A percentile compares a stretch with the other conserved stretches of the same genome.
phyloP scores from a whole-genome alignment of 2,329 filamentous ascomycete species.

The Neonectria faginata region DNA sequence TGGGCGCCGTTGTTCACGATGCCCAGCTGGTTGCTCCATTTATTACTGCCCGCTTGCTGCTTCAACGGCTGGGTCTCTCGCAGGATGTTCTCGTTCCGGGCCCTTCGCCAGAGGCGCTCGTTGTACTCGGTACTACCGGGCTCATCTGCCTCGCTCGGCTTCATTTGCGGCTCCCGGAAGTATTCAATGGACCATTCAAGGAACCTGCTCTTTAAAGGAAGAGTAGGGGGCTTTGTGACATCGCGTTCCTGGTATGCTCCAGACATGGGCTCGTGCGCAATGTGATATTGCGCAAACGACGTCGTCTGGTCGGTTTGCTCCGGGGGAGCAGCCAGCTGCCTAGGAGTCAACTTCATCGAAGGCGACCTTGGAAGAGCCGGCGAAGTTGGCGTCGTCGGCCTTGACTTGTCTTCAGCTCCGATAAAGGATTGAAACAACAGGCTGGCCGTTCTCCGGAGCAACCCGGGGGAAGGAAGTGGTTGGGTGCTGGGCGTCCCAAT shows the following conservation, averaged over 20 bases:
- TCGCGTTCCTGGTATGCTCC: constrained; percentile 77
- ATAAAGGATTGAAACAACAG: constrained; percentile 71
- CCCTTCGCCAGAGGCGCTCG: constrained; percentile 89
- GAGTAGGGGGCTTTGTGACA: constrained; percentile 66
- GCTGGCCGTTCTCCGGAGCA: constrained; percentile 73
- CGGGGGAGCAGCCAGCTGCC: constrained; percentile 67
- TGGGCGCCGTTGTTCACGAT: constrained; percentile 92
- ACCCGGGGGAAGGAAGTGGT: constrained; percentile 66
- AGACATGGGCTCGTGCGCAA: constrained; percentile 82
- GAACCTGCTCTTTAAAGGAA: constrained; percentile 86
- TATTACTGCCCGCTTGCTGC: constrained; percentile 83
- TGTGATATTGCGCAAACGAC: constrained; percentile 77
- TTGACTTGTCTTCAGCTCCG: constrained; percentile 59
- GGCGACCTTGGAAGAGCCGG: constrained; percentile 47
- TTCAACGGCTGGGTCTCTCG: constrained; percentile 94
- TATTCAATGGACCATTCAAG: constrained; percentile 98
- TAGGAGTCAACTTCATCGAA: constrained; percentile 54
- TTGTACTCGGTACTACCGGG: constrained; percentile 98
- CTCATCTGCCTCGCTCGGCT: constrained; percentile 93
- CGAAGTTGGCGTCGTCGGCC: constrained; percentile 49
- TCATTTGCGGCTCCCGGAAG: constrained; percentile 99
- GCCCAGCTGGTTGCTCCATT: constrained; percentile 86
- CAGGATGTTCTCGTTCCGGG: constrained; percentile 92
- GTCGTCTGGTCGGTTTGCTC: constrained; percentile 75
- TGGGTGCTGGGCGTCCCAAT: constrained; percentile 53